Conservation (phyloP, 1,284 basidiomycete species). For the Ceratobasidium sp. region DNA sequence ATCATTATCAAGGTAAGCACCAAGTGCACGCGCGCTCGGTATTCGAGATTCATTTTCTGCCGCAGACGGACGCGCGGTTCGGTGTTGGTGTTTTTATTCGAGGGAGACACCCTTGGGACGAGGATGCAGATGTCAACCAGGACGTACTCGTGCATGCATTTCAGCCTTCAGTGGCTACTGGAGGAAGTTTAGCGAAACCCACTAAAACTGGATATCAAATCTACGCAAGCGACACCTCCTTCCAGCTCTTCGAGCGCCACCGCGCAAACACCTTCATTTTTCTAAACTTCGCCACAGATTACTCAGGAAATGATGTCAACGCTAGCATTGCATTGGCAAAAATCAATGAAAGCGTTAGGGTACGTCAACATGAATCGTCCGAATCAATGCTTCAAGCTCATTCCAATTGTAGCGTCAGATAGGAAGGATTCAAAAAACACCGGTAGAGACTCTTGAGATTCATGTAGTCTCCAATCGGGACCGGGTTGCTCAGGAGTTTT, state of each 20-base stretch:
- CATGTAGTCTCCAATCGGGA: slow-evolving; percentile 75
- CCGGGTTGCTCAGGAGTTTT: slow-evolving; percentile 68
- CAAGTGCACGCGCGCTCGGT: not conserved
- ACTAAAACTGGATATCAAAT: slow-evolving; percentile 61
- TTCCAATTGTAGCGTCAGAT: slow-evolving; percentile 61
- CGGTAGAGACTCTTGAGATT: slow-evolving; percentile 65
- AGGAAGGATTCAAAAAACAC: slow-evolving; percentile 63
- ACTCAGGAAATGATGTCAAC: slow-evolving; percentile 61
- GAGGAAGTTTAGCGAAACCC: slow-evolving; percentile 61
- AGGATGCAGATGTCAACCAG: slow-evolving; percentile 66
- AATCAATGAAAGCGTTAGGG: slow-evolving; percentile 65
- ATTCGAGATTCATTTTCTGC: too few relatives aligned
- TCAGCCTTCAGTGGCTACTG: slow-evolving; percentile 62
- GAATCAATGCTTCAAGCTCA: not conserved
- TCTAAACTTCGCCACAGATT: slow-evolving; percentile 61
- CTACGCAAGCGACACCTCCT: slow-evolving; percentile 62
- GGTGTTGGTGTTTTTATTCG: slow-evolving; percentile 69
- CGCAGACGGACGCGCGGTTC: slow-evolving; percentile 68
- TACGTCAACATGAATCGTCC: slow-evolving; percentile 49
- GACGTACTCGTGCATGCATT: slow-evolving; percentile 72
- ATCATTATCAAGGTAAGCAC: slow-evolving; percentile 65
- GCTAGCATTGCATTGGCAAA: slow-evolving; percentile 70
- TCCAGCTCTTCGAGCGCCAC: slow-evolving; percentile 68
- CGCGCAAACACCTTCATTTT: slow-evolving; percentile 67
- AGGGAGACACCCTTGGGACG: slow-evolving; percentile 68